Base-by-base conservation (phyloP, 192 early-diverging fungal species). In the Borealophlyctis nickersoniae region DNA sequence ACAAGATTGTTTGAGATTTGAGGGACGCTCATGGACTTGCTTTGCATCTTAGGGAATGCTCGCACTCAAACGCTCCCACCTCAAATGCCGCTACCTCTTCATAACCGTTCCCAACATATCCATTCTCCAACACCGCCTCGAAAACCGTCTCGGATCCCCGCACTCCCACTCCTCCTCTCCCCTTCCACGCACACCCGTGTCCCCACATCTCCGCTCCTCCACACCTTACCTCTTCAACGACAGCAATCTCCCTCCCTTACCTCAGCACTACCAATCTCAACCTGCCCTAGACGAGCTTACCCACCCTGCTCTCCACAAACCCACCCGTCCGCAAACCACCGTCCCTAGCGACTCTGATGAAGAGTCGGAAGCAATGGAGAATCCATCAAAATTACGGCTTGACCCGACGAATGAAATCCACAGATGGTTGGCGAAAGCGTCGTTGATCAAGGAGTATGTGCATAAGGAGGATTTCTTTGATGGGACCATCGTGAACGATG, bases 371-470 rank as follows among this genome's bases (percentile, higher is more conserved):
- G 53, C 53, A 23, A 28, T 28, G 57, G 24, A n/a, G 22, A 33
- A n/a, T 33, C 27, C 24, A 54, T 13, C 22, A 54, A 5, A 54
- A 54, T 11, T 11, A 71, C 32, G n/a, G n/a, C n/a, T n/a, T n/a
- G 65, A 72, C 67, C 24, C 55, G n/a, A 52, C 52, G 57, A 30
- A 16, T n/a, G 69, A 66, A 48, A 56, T 73, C 36, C 60, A 73
- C 32, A 56, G 65, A 26, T 81, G 79, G 79, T 39, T 81, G 35
- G 55, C 62, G 1, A 77, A 77, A 39, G 79, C 79, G n/a, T 57
- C 63, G 31, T 35, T 49, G 16, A 57, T 51, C 5, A 49, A 14
- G 19, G 62, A 52, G 13, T 54, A 63, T 29, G 24, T 63, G 2
- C 26, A 65, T n/a, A 39, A 39, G 0, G 27, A 14, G 13, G 62